Evolutionary conservation across 306 rosid species (phyloP), one percentile per base, ranked within the genome.

Genomic region (Quercus glauca): DNA sequence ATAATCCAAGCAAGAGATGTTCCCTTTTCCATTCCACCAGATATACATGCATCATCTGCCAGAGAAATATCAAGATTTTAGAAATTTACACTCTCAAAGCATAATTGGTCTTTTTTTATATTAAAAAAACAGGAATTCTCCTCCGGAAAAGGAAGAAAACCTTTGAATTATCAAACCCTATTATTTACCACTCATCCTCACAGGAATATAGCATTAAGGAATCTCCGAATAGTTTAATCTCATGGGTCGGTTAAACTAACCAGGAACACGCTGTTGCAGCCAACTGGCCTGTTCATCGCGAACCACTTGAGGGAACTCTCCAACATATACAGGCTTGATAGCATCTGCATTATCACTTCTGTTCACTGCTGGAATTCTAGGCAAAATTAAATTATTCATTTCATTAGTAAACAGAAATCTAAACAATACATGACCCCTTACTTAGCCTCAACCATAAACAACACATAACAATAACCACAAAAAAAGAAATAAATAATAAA

Each of bases 1-100:
- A 93, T 83, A 83, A 95, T 88, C 99, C 99, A 95, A 55, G 97
- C 93, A 77, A 95, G 85, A 14, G 92, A 89, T 2, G 94, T 84
- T 68, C 87, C 85, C 71, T 85, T 92, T 76, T 91, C 99, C 82
- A 95, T 85, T 80, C 97, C 99, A 75, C 97, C 99, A 37, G 68
- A 89, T 4, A 86, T 55, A 26, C 65, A 85, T 29, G 85, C 83
- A 60, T 90, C 90, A 73, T 82, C 99, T 95, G 88, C 84, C 26
- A 33, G 82, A 76, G 14, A 61, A 52, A 55, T 12, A 13, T 49
- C 37, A 69, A 67, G 31, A 64, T 23, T 56, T 73, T 26, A 37
- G 65, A 31, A 75, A 23, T 15, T 21, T 7, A 49, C 37, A 21
- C 33, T 28, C 20, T 53, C 76, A 69, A 59, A 64, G 14, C 7